Base-by-base conservation (phyloP, 257 asterid genomes). In the Solanum chilense region DNA sequence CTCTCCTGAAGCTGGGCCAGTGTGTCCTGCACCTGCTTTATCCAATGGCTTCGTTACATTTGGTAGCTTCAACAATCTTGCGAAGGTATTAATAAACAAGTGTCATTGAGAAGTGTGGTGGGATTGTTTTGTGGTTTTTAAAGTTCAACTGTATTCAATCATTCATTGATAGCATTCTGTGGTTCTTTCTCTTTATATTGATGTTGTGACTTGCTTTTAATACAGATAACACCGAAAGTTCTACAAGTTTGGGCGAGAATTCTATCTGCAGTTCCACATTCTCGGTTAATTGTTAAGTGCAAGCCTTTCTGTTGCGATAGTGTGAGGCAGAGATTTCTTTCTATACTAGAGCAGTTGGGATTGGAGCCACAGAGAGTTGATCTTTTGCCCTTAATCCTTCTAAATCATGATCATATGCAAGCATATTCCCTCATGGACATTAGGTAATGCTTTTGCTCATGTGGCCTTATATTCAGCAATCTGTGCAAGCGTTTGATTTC, bases 351-450 rank as follows among this genome's bases (percentile, higher is more conserved):
- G 94, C 94, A 96, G 92, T 86, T 97, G 94, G 99, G 99, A 31
- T 86, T 97, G 97, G 99, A 97, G 86, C 88, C 99, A 6, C 93
- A 92, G 84, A 98, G 99, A 35, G 98, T 97, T 88, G 99, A 97
- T 92, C 98, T 97, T 86, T 91, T 97, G 90, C 99, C 99, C 87
- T 93, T 97, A 84, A 97, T 97, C 88, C 98, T 97, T 88, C 96
- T 97, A 90, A 97, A 97, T 92, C 99, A 97, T 86, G 99, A 97
- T 88, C 99, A 97, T 90, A 97, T 97, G 99, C 99, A 97, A 92
- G 94, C 99, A 39, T 97, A 97, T 90, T 93, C 99, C 87, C 94
- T 97, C 85, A 97, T 97, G 99, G 99, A 97, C 94, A 94, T 97
- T 89, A 97, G 99, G 99, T 97, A 88, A 88, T 68, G 3, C 78